A percentile compares a stretch with the other conserved stretches of the same genome.
These are phyloP conservation scores for Echinochloa phyllopogon DNA, from an alignment of 176 grass and related monocot species.

Conservation along the genomic window DNA sequence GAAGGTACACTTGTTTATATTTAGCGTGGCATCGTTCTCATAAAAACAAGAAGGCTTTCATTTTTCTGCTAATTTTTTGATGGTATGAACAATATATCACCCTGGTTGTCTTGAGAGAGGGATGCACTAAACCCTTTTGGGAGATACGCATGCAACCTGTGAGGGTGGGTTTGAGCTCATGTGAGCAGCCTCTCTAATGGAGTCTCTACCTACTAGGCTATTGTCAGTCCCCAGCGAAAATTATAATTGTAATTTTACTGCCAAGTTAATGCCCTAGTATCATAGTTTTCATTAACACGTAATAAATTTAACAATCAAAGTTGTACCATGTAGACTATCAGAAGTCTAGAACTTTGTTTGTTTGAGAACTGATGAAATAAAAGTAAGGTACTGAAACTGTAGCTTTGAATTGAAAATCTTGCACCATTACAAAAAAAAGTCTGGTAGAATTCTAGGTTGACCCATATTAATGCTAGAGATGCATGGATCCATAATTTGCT, in stretches of 20 bases:
- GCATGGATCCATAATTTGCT: not conserved
- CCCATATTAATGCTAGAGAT: not conserved
- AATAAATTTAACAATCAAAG: not conserved
- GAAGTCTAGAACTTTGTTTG: not conserved
- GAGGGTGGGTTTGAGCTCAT: too few species aligned
- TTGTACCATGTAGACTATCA: not conserved
- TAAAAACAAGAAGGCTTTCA: not conserved
- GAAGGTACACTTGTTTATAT: not conserved
- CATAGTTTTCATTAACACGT: not conserved
- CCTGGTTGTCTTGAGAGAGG: too few species aligned
- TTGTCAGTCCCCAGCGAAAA: too few species aligned
- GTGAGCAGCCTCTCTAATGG: too few species aligned
- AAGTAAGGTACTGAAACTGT: not conserved
- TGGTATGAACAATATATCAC: constrained; percentile 1
- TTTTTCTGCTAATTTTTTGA: constrained; percentile 31
- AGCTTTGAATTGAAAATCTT: constrained; percentile 1
- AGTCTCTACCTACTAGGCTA: too few species aligned
- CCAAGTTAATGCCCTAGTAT: not conserved
- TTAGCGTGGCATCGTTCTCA: not conserved
- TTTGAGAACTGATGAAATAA: not conserved
- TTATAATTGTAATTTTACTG: not conserved
- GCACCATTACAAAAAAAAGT: not conserved
- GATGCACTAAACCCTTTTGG: too few species aligned
- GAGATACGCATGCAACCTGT: too few species aligned
- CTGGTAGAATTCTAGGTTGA: not conserved